Evolutionary conservation across 2,329 filamentous ascomycete genomes (phyloP), one percentile per base, ranked within the genome.

Genomic region (Eutypa lata): DNA sequence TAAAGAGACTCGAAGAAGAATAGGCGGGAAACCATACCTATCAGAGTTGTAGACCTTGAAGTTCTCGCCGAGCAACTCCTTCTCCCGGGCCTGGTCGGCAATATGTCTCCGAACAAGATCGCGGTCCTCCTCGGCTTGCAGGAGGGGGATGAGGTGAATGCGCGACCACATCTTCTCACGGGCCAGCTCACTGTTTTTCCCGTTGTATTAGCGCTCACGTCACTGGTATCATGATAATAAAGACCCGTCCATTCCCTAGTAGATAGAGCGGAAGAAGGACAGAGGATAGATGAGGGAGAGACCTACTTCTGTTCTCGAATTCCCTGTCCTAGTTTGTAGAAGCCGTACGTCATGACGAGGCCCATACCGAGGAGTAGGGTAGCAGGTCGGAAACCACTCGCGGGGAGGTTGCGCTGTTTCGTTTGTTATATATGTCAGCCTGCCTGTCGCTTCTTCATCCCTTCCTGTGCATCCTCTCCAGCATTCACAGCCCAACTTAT

Each of bases 151-250:
- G 59, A 99, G 81, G 76, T 97, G 86, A 75, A 99, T 96, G 69
- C 94, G 88, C 57, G 90, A 85, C 94, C 94, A 99, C 84, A 96
- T 94, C 81, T 97, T 99, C 71, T 99, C 94, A 65, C 94, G 90
- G 58, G 87, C 90, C 62, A 96, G 87, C 75, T 99, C 94, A 69
- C 92, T 97, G 65, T 10, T 28, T 31, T 31, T 31, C 26, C 26
- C 10, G 6, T 10, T 5, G 26, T 31, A 31, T 31, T 31, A 31
- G 26, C 26, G 26, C 26, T 31, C 26, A 10, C 6, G 26, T n/a
- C n/a, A n/a, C n/a, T n/a, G n/a, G n/a, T n/a, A n/a, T n/a, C n/a
- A n/a, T n/a, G n/a, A n/a, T n/a, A n/a, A n/a, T n/a, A n/a, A n/a
- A n/a, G n/a, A n/a, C n/a, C n/a, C n/a, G n/a, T n/a, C n/a, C n/a